Evolutionary conservation across 2,329 filamentous ascomycete species (phyloP), one percentile per base, ranked within the genome.

Genomic region (Alternaria ventricosa): DNA sequence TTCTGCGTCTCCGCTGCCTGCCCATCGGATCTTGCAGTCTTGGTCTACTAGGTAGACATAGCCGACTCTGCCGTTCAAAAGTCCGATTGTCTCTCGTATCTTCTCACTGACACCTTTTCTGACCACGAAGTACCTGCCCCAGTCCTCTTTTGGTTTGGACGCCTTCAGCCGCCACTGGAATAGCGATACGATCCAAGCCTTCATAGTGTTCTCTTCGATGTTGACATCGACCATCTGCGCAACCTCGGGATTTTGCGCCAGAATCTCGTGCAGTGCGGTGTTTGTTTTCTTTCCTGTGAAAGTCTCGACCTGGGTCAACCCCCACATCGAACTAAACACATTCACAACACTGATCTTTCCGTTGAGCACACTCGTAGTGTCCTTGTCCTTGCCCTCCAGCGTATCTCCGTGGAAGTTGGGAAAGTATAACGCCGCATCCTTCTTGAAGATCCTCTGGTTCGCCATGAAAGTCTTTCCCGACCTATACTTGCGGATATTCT

Each of bases 391-490:
- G 43, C 63, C 73, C 58, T 87, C 82, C 28, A 97, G 85, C 2
- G 94, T 97, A 71, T 87, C 85, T 49, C 96, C 96, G 78, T 87
- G 88, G 62, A 99, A 85, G 82, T 99, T 99, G 49, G 96, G 96
- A 82, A 99, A 97, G 84, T 92, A 98, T 67, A 97, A 87, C 6
- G 95, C 91, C 55, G 89, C 87, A 43, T 96, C 92, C 68, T 87
- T 87, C 75, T 90, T 91, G 86, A 98, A 98, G 53, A 95, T 86
- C n/a, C 91, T 86, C 5, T 92, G 88, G 41, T 95, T 95, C 20
- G 93, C 90, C 55, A 95, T 84, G 82, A 97, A 99, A 23, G 93
- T 93, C 82, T 99, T 99, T 75, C 96, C 96, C 73, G 94, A 89
- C 82, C 86, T 82, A 69, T 96, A 90, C 69, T 81, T 79, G 23